Conservation (phyloP, 352 stramenopile species). For the Phytophthora sansomeana region DNA sequence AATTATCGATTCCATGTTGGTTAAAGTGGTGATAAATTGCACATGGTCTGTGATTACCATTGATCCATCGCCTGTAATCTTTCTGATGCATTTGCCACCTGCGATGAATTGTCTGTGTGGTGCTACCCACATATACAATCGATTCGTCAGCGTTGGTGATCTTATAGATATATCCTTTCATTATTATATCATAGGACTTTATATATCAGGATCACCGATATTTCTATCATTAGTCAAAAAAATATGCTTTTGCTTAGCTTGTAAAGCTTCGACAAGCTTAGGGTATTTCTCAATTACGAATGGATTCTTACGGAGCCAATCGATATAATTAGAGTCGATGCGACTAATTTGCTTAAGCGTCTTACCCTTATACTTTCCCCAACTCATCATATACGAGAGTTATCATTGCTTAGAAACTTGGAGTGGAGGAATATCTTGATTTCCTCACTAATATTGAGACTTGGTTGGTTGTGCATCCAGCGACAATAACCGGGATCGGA, state of each 20-base stretch:
- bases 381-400: slow-evolving; percentile 1
- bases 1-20: slow-evolving; percentile 14
- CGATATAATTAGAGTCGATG: no score
- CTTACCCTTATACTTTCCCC: slow-evolving; percentile 8
- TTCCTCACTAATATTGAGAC: slow-evolving; percentile 11
- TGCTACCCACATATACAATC: slow-evolving; percentile 28
- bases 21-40: slow-evolving; percentile 22
- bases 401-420: slow-evolving; percentile 8
- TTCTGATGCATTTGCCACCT: not conserved
- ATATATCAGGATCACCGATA: slow-evolving; percentile 8
- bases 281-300: slow-evolving; percentile 18
- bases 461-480: no score
- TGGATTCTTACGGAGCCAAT: no score
- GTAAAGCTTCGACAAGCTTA: slow-evolving; percentile 8
- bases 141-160: slow-evolving; percentile 21
- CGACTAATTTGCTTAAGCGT: slow-evolving; percentile 8
- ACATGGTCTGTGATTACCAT: not conserved
- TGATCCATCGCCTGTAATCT: slow-evolving; percentile 1
- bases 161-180: slow-evolving; percentile 13
- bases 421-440: slow-evolving; percentile 6
- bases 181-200: slow-evolving; percentile 19
- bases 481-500: no score
- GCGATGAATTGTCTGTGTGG: not conserved
- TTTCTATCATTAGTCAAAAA: slow-evolving; percentile 5
- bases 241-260: slow-evolving; percentile 6